A percentile compares a stretch with the other conserved stretches of the same genome.
Conservation (phyloP, 129 eudicot species). For the Saussurea involucrata region DNA sequence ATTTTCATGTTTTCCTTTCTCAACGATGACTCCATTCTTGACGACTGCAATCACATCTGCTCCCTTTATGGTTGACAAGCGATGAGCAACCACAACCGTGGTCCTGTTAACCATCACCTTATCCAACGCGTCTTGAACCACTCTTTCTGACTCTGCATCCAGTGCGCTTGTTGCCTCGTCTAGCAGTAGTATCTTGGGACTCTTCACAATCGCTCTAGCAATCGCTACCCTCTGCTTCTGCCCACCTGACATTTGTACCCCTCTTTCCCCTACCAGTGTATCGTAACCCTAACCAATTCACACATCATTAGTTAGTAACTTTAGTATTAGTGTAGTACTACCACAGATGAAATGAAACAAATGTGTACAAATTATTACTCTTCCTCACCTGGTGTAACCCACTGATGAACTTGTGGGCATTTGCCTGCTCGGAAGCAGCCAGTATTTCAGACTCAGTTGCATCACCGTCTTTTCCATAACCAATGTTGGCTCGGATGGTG, state of each 20-base stretch:
- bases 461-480: slow-evolving; percentile 62
- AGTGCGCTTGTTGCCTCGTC: slow-evolving; percentile 85
- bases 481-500: slow-evolving; percentile 66
- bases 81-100: slow-evolving; percentile 73
- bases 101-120: slow-evolving; percentile 65
- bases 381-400: slow-evolving; percentile 45
- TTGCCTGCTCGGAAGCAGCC: slow-evolving; percentile 70
- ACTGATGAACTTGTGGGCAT: slow-evolving; percentile 72
- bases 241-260: slow-evolving; percentile 72
- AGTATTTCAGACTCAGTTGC: slow-evolving; percentile 66
- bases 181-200: slow-evolving; percentile 61
- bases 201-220: slow-evolving; percentile 70
- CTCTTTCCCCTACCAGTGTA: slow-evolving; percentile 72
- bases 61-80: slow-evolving; percentile 68
- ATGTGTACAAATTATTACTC: background rate
- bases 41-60: slow-evolving; percentile 74
- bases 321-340: too few relatives aligned
- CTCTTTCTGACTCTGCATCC: slow-evolving; percentile 76
- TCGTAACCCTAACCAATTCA: slow-evolving; percentile 44
- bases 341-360: background rate
- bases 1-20: slow-evolving; percentile 65
- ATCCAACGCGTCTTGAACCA: slow-evolving; percentile 71
- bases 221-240: slow-evolving; percentile 84
- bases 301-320: too few relatives aligned
- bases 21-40: slow-evolving; percentile 65